Evolutionary conservation across 768 basidiomycete species (phyloP).

Genomic region (Mycena sanguinolenta): DNA sequence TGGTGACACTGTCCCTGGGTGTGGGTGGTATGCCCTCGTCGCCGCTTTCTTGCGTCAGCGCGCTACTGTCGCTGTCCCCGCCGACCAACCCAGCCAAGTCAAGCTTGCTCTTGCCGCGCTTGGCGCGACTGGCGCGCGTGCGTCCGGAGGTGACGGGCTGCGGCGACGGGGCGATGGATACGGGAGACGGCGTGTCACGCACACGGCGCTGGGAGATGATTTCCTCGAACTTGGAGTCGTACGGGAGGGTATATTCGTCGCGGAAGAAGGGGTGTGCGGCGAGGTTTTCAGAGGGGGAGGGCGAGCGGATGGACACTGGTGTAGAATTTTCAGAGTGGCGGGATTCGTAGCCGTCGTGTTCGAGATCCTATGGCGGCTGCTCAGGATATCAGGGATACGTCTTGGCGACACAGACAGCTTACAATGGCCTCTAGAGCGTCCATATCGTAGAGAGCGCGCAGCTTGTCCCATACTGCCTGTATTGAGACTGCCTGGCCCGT

Average conservation of each 20-base stretch:
- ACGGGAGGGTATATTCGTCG: constrained; percentile 74
- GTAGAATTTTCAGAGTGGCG: constrained; percentile 56
- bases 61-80: constrained; percentile 89
- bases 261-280: constrained; percentile 79
- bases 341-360: constrained; percentile 62
- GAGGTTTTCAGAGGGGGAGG: constrained; percentile 78
- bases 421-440: constrained; percentile 81
- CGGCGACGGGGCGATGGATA: constrained; percentile 58
- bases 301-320: constrained; percentile 70
- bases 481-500: constrained; percentile 71
- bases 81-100: constrained; percentile 81
- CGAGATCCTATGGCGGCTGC: constrained; percentile 52
- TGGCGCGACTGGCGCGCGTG: constrained; percentile 44
- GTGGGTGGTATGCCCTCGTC: constrained; percentile 74
- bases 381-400: constrained; percentile 34
- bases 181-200: constrained; percentile 75
- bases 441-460: constrained; percentile 78
- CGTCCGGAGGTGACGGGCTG: constrained; percentile 44
- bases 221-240: constrained; percentile 70
- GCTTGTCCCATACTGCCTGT: constrained; percentile 82
- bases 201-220: constrained; percentile 74
- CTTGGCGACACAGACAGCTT: constrained; percentile 45
- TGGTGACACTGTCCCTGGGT: constrained; percentile 77
- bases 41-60: constrained; percentile 84
- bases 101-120: constrained; percentile 64